Percentiles rank a stretch among this genome's conserved stretches.
These are phyloP conservation scores for Achaetomium macrosporum DNA, from an alignment of 2,329 filamentous ascomycete species.

Conservation along the genomic window DNA sequence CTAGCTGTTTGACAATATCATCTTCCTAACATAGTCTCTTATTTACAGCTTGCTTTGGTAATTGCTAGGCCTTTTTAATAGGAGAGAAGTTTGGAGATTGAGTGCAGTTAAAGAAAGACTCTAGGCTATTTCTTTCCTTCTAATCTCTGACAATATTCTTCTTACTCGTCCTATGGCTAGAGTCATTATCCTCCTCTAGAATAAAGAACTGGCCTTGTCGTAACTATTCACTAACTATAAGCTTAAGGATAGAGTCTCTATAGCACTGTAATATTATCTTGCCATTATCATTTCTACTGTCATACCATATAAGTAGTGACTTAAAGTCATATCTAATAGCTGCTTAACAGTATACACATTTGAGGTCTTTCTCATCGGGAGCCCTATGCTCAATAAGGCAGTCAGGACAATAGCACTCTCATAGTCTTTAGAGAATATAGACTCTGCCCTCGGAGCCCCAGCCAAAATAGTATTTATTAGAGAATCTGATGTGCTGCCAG, in stretches of 20 bases:
- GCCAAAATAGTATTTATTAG: not conserved
- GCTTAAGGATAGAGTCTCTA: not conserved
- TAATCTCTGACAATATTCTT: not conserved
- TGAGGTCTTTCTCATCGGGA: not conserved
- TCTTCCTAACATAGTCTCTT: not conserved
- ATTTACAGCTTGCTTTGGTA: not conserved
- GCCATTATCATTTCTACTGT: not conserved
- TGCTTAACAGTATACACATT: not conserved
- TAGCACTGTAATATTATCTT: not conserved
- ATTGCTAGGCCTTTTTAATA: not conserved
- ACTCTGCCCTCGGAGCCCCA: not conserved
- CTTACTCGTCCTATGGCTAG: not conserved
- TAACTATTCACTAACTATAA: not conserved
- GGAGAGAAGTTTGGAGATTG: not conserved
- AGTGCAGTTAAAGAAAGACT: not conserved
- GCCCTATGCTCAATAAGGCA: not conserved
- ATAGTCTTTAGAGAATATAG: not conserved
- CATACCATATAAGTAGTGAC: not conserved
- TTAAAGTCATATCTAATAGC: not conserved
- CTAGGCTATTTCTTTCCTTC: not conserved
- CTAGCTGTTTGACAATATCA: not conserved
- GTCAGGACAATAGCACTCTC: not conserved
- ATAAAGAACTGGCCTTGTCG: not conserved
- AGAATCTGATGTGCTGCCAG: not conserved
- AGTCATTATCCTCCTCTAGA: too few species aligned